Conservation (phyloP, 768 basidiomycete genomes). For the Lactarius sanguifluus region DNA sequence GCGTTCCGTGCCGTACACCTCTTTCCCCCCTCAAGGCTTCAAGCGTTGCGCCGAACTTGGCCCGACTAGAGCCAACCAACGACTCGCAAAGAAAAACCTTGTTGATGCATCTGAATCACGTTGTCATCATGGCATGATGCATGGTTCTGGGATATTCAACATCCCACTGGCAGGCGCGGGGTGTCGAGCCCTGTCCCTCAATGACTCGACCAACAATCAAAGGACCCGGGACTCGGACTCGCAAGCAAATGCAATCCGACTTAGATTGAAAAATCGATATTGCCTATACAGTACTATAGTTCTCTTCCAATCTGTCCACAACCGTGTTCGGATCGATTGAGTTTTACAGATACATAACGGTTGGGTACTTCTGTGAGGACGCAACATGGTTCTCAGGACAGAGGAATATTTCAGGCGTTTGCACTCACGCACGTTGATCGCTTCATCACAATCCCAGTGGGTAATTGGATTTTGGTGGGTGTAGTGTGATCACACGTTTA, state of each 20-base stretch:
- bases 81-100: no score
- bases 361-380: not conserved
- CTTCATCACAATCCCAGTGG: slow-evolving; percentile 6
- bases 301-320: no score
- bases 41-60: no score
- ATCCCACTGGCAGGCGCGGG: no score
- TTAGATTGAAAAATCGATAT: not conserved
- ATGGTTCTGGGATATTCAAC: no score
- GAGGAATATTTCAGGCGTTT: not conserved
- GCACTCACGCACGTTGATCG: not conserved
- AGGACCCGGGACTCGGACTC: not conserved
- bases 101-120: no score
- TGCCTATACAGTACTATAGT: no score
- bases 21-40: no score
- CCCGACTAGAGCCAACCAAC: no score
- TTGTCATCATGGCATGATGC: no score
- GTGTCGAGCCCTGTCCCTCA: not conserved
- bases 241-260: not conserved
- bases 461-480: slow-evolving; percentile 36
- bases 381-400: not conserved
- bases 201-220: not conserved
- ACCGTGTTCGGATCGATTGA: not conserved
- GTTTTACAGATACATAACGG: not conserved
- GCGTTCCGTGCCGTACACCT: no score
- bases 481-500: slow-evolving; percentile 43